A percentile compares a stretch with the other conserved stretches of the same genome.
Evolutionary conservation across 768 basidiomycete species (phyloP).

Genomic region (Suillus spraguei): DNA sequence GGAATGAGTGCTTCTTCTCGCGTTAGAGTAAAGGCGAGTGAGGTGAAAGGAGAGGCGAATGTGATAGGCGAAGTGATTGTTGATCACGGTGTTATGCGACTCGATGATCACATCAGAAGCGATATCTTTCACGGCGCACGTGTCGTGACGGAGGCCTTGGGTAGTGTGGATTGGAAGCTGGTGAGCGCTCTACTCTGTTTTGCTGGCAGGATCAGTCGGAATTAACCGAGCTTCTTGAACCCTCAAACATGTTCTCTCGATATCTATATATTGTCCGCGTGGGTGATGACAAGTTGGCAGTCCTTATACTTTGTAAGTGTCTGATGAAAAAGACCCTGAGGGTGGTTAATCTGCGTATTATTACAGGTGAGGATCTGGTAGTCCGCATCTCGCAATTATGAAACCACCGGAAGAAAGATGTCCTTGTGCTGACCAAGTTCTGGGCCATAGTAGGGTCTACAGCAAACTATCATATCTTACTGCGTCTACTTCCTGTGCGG

Average conservation of each 20-base stretch:
- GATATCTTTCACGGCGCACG: too few relatives aligned
- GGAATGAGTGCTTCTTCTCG: neutral
- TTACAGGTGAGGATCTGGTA: neutral
- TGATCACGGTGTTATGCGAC: neutral
- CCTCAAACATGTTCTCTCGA: neutral
- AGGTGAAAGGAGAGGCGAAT: too few relatives aligned
- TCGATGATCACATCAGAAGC: neutral
- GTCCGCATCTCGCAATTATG: neutral
- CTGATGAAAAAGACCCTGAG: neutral
- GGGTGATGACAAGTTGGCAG: too few relatives aligned
- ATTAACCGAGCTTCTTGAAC: neutral
- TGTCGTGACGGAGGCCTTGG: too few relatives aligned
- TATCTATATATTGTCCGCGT: neutral
- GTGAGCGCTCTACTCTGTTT: too few relatives aligned
- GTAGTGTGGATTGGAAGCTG: too few relatives aligned
- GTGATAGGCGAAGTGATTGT: too few relatives aligned
- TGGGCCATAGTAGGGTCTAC: too few relatives aligned
- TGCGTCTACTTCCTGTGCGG: too few relatives aligned
- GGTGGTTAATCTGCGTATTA: neutral
- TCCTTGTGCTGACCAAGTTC: neutral
- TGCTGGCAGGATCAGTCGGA: slow-evolving; percentile 1
- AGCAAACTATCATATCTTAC: too few relatives aligned
- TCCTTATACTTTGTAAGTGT: neutral
- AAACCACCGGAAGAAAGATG: neutral
- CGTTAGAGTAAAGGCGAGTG: neutral